These are phyloP conservation scores for Mollisiaceae sp. DNA, from an alignment of 2,329 filamentous ascomycete species.

Conservation along the genomic window DNA sequence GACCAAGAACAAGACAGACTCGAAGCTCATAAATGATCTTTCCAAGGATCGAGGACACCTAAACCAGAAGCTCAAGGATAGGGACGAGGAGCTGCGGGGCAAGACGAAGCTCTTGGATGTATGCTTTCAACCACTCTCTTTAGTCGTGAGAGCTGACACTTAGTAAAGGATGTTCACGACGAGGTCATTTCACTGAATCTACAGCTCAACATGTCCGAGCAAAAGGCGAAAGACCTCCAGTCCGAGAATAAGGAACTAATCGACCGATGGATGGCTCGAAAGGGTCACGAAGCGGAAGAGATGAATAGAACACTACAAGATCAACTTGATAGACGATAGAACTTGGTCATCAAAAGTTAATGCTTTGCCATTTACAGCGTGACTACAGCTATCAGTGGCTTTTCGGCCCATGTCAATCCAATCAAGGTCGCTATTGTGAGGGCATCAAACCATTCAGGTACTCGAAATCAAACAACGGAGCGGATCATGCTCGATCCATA, in stretches of 20 bases:
- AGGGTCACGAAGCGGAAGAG: constrained; percentile 82
- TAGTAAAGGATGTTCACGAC: constrained; percentile 77
- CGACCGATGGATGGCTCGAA: constrained; percentile 88
- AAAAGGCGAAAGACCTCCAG: constrained; percentile 72
- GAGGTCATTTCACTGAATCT: constrained; percentile 88
- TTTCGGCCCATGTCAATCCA: constrained; percentile 1
- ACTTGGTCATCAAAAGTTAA: constrained; percentile 8
- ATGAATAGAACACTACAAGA: constrained; percentile 69
- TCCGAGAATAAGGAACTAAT: constrained; percentile 89
- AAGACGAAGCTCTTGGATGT: constrained; percentile 85
- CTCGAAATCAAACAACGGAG: background rate
- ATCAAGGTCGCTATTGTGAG: background rate
- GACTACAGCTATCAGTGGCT: background rate
- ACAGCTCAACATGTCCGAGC: constrained; percentile 85
- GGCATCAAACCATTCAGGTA: background rate
- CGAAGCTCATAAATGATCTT: constrained; percentile 54
- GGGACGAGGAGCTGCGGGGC: constrained; percentile 82
- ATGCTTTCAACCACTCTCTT: constrained; percentile 36
- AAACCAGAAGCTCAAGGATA: constrained; percentile 72
- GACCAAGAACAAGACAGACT: constrained; percentile 62
- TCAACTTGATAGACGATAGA: constrained; percentile 20
- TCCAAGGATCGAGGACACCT: constrained; percentile 59
- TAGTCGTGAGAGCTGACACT: background rate
- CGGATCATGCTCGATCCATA: background rate
- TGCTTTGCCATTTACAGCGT: constrained; percentile 2